phyloP scores from a whole-genome alignment of 768 basidiomycete species.

The Candolleomyces aberdarensis region DNA sequence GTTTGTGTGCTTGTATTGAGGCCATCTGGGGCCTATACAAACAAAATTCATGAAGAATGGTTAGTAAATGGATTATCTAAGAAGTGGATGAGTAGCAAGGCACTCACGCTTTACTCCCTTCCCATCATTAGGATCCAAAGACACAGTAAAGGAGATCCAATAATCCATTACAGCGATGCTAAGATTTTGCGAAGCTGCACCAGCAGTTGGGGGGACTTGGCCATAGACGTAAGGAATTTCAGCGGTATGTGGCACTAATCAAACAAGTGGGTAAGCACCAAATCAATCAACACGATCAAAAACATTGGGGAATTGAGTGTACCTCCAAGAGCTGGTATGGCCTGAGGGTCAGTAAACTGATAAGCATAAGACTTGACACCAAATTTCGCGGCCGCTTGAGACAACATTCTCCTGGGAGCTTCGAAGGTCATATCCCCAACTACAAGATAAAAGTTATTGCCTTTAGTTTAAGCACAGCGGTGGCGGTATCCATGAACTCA shows the following conservation, averaged over 20 bases:
- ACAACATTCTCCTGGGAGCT: constrained; percentile 36
- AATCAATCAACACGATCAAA: background rate
- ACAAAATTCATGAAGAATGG: too few species aligned
- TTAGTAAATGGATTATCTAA: too few species aligned
- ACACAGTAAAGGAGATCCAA: constrained; percentile 40
- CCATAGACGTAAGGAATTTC: constrained; percentile 37
- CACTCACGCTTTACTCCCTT: constrained; percentile 17
- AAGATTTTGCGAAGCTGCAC: constrained; percentile 17
- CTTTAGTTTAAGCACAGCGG: background rate
- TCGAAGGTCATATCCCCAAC: constrained; percentile 40
- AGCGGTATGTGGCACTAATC: constrained; percentile 28
- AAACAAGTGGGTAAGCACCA: background rate
- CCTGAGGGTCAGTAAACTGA: constrained; percentile 39
- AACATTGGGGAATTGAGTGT: background rate
- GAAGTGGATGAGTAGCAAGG: background rate
- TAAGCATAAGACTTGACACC: constrained; percentile 41
- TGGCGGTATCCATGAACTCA: constrained; percentile 1
- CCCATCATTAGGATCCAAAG: constrained; percentile 37
- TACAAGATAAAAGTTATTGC: background rate
- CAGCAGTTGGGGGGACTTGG: constrained; percentile 17
- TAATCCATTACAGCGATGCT: constrained; percentile 39
- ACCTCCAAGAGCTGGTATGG: constrained; percentile 29
- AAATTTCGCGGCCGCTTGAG: constrained; percentile 32
- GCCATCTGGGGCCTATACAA: too few species aligned
- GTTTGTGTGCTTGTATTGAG: too few species aligned